Base-by-base conservation (phyloP, 495 filamentous ascomycete genomes). In the Astrocystis sublimbata region DNA sequence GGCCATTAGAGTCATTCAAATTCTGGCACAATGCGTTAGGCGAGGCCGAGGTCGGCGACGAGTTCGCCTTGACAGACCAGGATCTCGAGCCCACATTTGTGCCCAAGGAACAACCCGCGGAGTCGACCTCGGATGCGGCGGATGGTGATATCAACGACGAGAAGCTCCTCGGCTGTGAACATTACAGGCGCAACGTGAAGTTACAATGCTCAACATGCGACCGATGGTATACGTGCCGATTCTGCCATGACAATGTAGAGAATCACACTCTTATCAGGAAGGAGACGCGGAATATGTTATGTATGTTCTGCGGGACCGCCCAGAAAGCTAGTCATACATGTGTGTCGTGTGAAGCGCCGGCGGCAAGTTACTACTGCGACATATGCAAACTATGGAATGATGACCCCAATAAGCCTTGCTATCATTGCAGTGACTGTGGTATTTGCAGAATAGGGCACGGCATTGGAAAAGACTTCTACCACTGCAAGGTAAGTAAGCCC, bases 321-420 rank as follows among this genome's bases (percentile, higher is more conserved):
- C 94, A 99, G 68, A 85, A 86, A 50, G 96, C 92, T 13, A 83
- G 83, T 31, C 89, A 94, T 61, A 80, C 84, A 41, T 99, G 94
- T 73, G 74, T 78, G 40, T 71, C 86, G 21, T 99, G 94, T 73
- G 88, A 86, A 33, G 84, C 87, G 68, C 85, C 84, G 53, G 86
- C 89, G 17, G 91, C 92, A n/a, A 89, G 88, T 70, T 98, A 98
- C 76, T 99, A 94, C 68, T 99, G 96, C 75, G 83, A 86, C 49
- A 88, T 92, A 59, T 98, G 94, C 82, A 96, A 97, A 74, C 80
- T 99, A 2, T 99, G 96, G 96, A 93, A 97, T 71, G 89, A 98
- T 67, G 92, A 97, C 66, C 82, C 85, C 36, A 86, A 87, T 64
- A 97, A 96, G 74, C 88, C 88, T 68, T 97, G 97, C 45, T 99